A percentile compares a stretch with the other conserved stretches of the same genome.
phyloP scores from a whole-genome alignment of 805 yeast species.

The Clavispora asparagi region DNA sequence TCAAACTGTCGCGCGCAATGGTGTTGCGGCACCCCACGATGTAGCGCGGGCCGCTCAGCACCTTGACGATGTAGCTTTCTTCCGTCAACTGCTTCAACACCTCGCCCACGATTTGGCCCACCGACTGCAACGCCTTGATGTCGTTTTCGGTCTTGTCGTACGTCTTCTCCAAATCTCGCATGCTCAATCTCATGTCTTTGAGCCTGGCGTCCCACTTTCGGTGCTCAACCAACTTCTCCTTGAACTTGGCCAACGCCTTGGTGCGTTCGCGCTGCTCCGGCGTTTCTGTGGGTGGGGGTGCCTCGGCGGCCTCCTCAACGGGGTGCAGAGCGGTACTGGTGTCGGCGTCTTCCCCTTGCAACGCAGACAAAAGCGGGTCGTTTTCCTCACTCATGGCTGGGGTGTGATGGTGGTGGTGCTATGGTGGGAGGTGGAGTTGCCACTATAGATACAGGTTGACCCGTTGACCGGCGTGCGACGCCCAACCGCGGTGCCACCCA shows the following conservation, averaged over 20 bases:
- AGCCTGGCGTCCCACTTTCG: slow-evolving; percentile 90
- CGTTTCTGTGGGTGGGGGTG: slow-evolving; percentile 14
- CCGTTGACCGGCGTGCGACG: neutral
- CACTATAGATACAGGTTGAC: neutral
- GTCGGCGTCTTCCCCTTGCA: slow-evolving; percentile 33
- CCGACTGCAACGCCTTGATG: slow-evolving; percentile 93
- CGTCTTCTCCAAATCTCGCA: slow-evolving; percentile 76
- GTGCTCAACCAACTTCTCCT: slow-evolving; percentile 84
- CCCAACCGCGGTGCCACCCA: neutral
- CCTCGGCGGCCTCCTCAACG: slow-evolving; percentile 16
- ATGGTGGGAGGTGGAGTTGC: neutral
- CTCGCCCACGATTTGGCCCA: slow-evolving; percentile 96
- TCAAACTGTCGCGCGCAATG: slow-evolving; percentile 72
- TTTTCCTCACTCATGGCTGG: slow-evolving; percentile 51
- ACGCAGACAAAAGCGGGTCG: slow-evolving; percentile 74
- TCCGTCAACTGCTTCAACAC: slow-evolving; percentile 92
- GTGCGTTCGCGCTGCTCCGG: slow-evolving; percentile 66
- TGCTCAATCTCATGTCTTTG: slow-evolving; percentile 74
- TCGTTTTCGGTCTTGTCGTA: slow-evolving; percentile 95
- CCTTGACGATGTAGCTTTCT: slow-evolving; percentile 92
- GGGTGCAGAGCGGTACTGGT: slow-evolving; percentile 3
- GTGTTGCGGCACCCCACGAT: slow-evolving; percentile 97
- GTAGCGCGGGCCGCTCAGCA: slow-evolving; percentile 94
- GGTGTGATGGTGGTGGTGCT: neutral
- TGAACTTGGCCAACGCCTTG: slow-evolving; percentile 71